Evolutionary conservation across 2,329 filamentous ascomycete genomes (phyloP).

Genomic region (Arachnomyces sp.): DNA sequence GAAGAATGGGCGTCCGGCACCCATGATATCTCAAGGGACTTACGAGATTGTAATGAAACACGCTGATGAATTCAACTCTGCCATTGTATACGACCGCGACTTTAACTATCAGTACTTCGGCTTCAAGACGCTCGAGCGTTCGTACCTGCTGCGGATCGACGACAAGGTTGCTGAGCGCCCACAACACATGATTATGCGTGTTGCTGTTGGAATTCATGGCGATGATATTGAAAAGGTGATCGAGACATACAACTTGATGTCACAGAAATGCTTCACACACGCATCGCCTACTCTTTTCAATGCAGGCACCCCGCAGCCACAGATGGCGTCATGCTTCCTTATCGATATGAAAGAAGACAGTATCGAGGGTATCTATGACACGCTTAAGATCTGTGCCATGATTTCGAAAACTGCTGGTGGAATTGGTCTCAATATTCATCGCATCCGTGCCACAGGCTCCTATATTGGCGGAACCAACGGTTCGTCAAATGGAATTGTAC

Average conservation of each 20-base stretch:
- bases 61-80: constrained; percentile 94
- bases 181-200: constrained; percentile 99
- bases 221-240: constrained; percentile 90
- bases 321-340: constrained; percentile 96
- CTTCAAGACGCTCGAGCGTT: constrained; percentile 98
- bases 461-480: constrained; percentile 98
- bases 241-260: constrained; percentile 99
- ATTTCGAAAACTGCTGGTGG: constrained; percentile 99
- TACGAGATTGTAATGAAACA: constrained; percentile 94
- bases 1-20: constrained; percentile 72
- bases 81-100: constrained; percentile 97
- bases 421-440: constrained; percentile 93
- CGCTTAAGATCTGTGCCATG: constrained; percentile 97
- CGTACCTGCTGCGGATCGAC: constrained; percentile 90
- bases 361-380: constrained; percentile 98
- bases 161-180: constrained; percentile 95
- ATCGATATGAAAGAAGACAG: constrained; percentile 99
- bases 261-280: constrained; percentile 96
- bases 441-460: constrained; percentile 92
- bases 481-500: constrained; percentile 92
- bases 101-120: constrained; percentile 99
- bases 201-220: constrained; percentile 92
- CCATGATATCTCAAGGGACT: constrained; percentile 89
- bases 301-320: constrained; percentile 86
- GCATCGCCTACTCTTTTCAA: constrained; percentile 98